Conservation (phyloP, 169 alveolate species). For the Eimeria brunetti region DNA sequence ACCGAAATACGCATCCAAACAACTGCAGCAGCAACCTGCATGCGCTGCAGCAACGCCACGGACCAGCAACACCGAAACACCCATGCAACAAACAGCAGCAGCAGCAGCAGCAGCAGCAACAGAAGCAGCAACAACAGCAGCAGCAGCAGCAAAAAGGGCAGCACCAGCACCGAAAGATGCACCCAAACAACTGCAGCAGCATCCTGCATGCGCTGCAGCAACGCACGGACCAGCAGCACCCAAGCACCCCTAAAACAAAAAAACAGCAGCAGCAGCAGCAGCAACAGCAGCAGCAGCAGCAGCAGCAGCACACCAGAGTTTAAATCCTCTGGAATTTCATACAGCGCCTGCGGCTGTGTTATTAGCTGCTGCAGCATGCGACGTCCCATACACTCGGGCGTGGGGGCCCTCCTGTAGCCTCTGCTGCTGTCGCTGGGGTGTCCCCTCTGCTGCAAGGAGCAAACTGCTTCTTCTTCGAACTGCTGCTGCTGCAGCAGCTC, state of each 20-base stretch:
- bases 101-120: conserved; percentile 8
- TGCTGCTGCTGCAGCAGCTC: conserved; percentile 44
- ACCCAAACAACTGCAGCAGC: not conserved
- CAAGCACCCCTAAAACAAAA: not conserved
- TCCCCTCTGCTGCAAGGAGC: not conserved
- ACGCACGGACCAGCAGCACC: not conserved
- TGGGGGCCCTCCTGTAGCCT: not conserved
- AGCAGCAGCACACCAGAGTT: not conserved
- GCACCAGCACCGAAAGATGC: not conserved
- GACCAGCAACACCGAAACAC: not conserved
- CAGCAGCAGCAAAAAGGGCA: not conserved
- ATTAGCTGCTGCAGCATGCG: conserved; percentile 36
- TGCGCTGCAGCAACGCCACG: not conserved
- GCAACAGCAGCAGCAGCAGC: conserved; percentile 32
- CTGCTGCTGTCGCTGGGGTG: not conserved
- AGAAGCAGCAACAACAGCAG: conserved; percentile 10
- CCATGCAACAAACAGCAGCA: not conserved
- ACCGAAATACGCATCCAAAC: not conserved
- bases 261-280: conserved; percentile 31
- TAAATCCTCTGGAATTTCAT: conserved; percentile 15
- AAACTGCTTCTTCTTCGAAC: not conserved
- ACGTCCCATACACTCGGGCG: conserved; percentile 1
- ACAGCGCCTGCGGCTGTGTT: conserved; percentile 26
- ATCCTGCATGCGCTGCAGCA: too few relatives aligned
- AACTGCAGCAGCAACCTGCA: conserved; percentile 2